These are phyloP conservation scores for Mycena indigotica DNA, from an alignment of 768 basidiomycete species.

Conservation along the genomic window DNA sequence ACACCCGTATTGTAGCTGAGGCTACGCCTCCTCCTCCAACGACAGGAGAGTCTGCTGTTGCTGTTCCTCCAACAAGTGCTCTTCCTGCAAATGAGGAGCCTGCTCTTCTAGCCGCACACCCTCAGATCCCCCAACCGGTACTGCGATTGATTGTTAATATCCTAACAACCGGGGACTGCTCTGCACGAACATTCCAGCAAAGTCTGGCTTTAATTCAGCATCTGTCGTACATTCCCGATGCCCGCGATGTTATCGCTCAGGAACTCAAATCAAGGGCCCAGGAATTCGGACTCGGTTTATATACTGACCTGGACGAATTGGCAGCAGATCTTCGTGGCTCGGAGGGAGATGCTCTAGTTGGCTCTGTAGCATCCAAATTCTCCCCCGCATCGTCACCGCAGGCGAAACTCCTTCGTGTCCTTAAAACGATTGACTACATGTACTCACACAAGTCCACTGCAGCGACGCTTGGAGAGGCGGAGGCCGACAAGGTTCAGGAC, in stretches of 20 bases:
- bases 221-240: constrained; percentile 84
- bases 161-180: constrained; percentile 95
- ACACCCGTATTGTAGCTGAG: not conserved
- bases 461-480: constrained; percentile 46
- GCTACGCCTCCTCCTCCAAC: not conserved
- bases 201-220: constrained; percentile 91
- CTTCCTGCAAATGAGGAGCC: constrained; percentile 44
- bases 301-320: constrained; percentile 78
- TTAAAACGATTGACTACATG: constrained; percentile 98
- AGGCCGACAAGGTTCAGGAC: constrained; percentile 78
- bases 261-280: constrained; percentile 87
- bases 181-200: constrained; percentile 93
- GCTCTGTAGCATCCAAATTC: constrained; percentile 82
- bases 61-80: constrained; percentile 6
- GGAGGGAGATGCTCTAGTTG: constrained; percentile 57
- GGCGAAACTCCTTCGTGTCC: constrained; percentile 91
- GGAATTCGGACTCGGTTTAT: constrained; percentile 78
- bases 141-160: constrained; percentile 94
- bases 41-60: not conserved
- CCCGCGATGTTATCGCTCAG: constrained; percentile 84
- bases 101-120: constrained; percentile 66
- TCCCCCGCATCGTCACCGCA: constrained; percentile 93
- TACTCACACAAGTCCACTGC: constrained; percentile 63
- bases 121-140: constrained; percentile 82
- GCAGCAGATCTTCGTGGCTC: constrained; percentile 60